Percentiles rank a stretch among this genome's conserved stretches.
phyloP scores from a whole-genome alignment of 176 grass and related monocot species.

The Calamus simplicifolius region DNA sequence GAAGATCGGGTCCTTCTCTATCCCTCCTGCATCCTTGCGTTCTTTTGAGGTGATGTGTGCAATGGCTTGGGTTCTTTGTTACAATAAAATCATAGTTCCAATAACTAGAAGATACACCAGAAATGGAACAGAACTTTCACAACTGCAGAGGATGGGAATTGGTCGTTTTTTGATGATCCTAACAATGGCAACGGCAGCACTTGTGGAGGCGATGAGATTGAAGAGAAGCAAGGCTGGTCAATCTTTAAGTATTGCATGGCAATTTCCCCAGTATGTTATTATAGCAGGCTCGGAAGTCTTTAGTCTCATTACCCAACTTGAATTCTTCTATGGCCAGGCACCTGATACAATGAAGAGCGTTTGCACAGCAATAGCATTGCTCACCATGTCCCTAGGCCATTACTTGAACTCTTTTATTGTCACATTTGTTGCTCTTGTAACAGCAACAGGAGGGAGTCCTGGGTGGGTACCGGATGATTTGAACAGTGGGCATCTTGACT shows the following conservation, averaged over 20 bases:
- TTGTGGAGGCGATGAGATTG: conserved; percentile 46
- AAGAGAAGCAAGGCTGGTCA: conserved; percentile 2
- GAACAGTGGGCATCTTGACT: conserved; percentile 43
- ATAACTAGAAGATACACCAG: neutral
- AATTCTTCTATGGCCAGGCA: conserved; percentile 84
- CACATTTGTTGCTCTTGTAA: conserved; percentile 33
- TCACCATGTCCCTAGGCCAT: conserved; percentile 51
- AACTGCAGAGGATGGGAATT: conserved; percentile 81
- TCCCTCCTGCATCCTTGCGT: conserved; percentile 11
- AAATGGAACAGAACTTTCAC: conserved; percentile 19
- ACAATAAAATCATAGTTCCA: conserved; percentile 4
- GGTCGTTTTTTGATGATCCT: conserved; percentile 52
- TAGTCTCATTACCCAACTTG: conserved; percentile 63
- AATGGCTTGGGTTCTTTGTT: conserved; percentile 13
- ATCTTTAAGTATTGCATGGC: conserved; percentile 45
- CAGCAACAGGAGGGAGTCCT: neutral
- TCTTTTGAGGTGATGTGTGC: conserved; percentile 9
- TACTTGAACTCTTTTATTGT: conserved; percentile 68
- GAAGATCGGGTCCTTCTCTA: conserved; percentile 3
- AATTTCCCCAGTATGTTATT: conserved; percentile 67
- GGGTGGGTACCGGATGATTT: conserved; percentile 46
- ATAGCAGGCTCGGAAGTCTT: conserved; percentile 61
- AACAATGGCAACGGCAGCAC: conserved; percentile 43
- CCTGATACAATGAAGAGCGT: conserved; percentile 71
- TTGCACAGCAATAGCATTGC: conserved; percentile 65